Evolutionary conservation across 2,329 filamentous ascomycete species (phyloP).

Genomic region (Pestalotiopsis fici): DNA sequence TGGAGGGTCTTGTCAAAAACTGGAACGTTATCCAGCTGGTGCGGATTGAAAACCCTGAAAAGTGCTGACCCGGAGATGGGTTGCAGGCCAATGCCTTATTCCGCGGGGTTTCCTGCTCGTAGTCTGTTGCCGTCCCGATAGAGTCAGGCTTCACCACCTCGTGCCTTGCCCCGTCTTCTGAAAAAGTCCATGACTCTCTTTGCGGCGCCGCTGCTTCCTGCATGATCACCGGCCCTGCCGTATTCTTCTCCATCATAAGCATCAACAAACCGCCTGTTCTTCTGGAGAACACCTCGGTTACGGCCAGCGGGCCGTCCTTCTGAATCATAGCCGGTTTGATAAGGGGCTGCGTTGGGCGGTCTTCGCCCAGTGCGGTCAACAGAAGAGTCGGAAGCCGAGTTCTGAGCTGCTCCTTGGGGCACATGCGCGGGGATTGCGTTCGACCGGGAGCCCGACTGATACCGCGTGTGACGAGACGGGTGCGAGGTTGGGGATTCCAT

Average conservation of each 20-base stretch:
- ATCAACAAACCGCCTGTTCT: constrained; percentile 86
- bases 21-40: background rate
- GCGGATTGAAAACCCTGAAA: background rate
- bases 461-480: constrained; percentile 42
- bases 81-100: background rate
- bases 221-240: constrained; percentile 60
- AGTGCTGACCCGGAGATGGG: background rate
- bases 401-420: constrained; percentile 46
- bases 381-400: constrained; percentile 56
- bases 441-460: constrained; percentile 40
- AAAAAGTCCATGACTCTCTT: constrained; percentile 99
- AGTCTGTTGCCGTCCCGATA: background rate
- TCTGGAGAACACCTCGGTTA: constrained; percentile 67
- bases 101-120: background rate
- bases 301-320: constrained; percentile 38
- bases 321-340: constrained; percentile 44
- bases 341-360: constrained; percentile 43
- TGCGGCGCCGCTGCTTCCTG: constrained; percentile 83
- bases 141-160: constrained; percentile 52
- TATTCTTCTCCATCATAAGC: constrained; percentile 79
- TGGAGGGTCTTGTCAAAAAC: background rate
- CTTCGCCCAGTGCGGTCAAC: constrained; percentile 45
- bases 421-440: constrained; percentile 49
- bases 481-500: constrained; percentile 28
- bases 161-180: constrained; percentile 78